These are phyloP conservation scores for Monascus ruber DNA, from an alignment of 2,329 filamentous ascomycete genomes.

Conservation along the genomic window DNA sequence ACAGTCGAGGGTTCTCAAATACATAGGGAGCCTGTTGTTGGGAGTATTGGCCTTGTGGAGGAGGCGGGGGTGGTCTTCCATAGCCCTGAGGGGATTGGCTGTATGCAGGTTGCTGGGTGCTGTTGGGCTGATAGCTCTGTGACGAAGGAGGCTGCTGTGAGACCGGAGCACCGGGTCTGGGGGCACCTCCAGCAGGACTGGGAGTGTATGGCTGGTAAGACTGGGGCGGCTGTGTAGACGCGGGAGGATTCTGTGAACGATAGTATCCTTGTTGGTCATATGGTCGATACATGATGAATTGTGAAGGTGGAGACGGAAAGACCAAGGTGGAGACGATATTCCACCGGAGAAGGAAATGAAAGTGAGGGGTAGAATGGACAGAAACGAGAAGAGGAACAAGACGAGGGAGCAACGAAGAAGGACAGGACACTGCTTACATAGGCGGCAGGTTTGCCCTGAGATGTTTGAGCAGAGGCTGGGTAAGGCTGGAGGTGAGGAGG, in stretches of 20 bases:
- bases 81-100: slow-evolving; percentile 23
- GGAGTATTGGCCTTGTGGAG: slow-evolving; percentile 24
- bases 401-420: slow-evolving; percentile 3
- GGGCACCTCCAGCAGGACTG: slow-evolving; percentile 3
- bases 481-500: slow-evolving; percentile 10
- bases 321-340: slow-evolving; percentile 2
- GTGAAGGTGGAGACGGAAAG: slow-evolving; percentile 4
- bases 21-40: slow-evolving; percentile 18
- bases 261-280: slow-evolving; percentile 23
- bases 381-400: too few species aligned
- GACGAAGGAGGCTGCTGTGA: slow-evolving; percentile 8
- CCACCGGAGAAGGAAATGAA: slow-evolving; percentile 1
- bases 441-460: not conserved
- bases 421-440: slow-evolving; percentile 3
- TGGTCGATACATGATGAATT: slow-evolving; percentile 23
- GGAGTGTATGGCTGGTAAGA: slow-evolving; percentile 27
- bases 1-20: not conserved
- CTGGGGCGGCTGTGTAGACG: slow-evolving; percentile 25
- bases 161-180: not conserved
- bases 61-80: slow-evolving; percentile 30
- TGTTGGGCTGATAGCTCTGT: slow-evolving; percentile 30
- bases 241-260: slow-evolving; percentile 21
- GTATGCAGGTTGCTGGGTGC: slow-evolving; percentile 15
- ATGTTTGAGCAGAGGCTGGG: slow-evolving; percentile 25
- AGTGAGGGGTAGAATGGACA: too few species aligned